Evolutionary conservation across 495 filamentous ascomycete genomes (phyloP), one percentile per base, ranked within the genome.

Genomic region (Bathelium albidoporum): DNA sequence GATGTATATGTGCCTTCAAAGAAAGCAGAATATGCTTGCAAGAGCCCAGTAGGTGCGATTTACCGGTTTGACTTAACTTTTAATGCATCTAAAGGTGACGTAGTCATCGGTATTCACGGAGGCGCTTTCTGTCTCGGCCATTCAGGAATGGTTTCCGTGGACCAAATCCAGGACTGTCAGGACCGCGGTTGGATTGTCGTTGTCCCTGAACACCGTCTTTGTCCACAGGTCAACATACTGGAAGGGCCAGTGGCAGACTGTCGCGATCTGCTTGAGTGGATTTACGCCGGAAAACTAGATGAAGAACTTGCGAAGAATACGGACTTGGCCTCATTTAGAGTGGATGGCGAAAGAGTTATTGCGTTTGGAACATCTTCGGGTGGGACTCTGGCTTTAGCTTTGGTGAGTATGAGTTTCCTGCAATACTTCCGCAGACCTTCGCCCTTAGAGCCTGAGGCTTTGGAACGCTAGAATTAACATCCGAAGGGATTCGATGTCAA

Each of bases 121-220:
- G 58, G 58, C 11, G 58, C 58, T 60, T 60, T 60, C 31, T 36
- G 31, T 43, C 24, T 60, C 4, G 58, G 58, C 14, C 36, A 60
- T 26, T 36, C 58, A 18, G 58, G 58, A 20, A 60, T 60, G 58
- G 58, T 60, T 12, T 60, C 58, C 18, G 28, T 31, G 22, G 58
- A 36, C 58, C 58, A 60, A 24, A 60, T 60, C 58, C 16, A 60
- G 22, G 58, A 60, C 31, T 60, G 58, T n/a, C 36, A 36, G 58
- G 28, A 60, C 7, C 31, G 58, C 31, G 58, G 58, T n/a, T 60
- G 58, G 58, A 60, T 60, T 36, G 58, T 60, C 3, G 58, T 60
- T 5, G 58, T 43, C 5, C 58, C 36, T 11, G 58, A 60, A n/a
- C 58, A 60, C 26, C 58, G 58, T 4, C 58, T 60, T 20, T 60